Evolutionary conservation across 2,329 filamentous ascomycete genomes (phyloP).

Genomic region (Ceratocystis colombiana): DNA sequence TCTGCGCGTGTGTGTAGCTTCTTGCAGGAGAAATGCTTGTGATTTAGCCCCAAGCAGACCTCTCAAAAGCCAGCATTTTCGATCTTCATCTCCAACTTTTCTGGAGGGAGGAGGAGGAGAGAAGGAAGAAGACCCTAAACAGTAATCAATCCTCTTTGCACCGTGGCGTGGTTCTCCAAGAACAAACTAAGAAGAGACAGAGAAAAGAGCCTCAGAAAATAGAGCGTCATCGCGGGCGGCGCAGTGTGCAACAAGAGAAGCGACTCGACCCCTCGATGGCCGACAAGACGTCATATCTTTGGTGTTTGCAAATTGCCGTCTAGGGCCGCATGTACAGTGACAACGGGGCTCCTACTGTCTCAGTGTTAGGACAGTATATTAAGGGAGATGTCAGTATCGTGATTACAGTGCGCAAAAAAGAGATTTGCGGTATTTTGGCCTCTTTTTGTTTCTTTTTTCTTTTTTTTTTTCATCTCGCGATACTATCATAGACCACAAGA

Average conservation of each 20-base stretch:
- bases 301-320: not conserved
- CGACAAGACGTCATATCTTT: slow-evolving; percentile 1
- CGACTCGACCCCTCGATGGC: not conserved
- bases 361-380: not conserved
- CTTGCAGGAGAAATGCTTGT: not conserved
- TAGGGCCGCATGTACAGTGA: not conserved
- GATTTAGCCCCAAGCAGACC: not conserved
- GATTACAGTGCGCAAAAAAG: not conserved
- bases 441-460: not conserved
- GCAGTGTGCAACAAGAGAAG: not conserved
- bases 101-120: not conserved
- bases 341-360: not conserved
- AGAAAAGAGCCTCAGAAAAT: slow-evolving; percentile 13
- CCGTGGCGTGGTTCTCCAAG: not conserved
- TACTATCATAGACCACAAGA: not conserved
- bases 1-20: not conserved
- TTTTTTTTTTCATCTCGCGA: not conserved
- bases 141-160: not conserved
- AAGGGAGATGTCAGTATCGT: too few species aligned
- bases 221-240: not conserved
- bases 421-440: not conserved
- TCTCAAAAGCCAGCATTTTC: not conserved
- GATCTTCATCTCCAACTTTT: not conserved
- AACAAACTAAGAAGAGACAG: not conserved
- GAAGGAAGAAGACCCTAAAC: not conserved